Evolutionary conservation across 1,139 yeast species (phyloP).

Genomic region (Hyphopichia wangnamkhiaoensis): DNA sequence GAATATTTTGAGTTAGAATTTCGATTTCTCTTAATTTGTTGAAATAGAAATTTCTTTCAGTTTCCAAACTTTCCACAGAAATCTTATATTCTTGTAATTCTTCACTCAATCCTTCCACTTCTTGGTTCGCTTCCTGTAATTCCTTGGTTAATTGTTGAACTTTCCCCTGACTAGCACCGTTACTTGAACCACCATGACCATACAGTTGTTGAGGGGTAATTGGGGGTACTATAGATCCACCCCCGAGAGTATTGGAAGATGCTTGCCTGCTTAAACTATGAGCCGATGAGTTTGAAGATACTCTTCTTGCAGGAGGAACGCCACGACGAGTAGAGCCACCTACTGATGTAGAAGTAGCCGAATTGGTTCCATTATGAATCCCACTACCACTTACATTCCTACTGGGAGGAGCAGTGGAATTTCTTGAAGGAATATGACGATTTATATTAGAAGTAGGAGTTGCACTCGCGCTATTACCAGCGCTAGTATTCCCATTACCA

Average conservation of each 20-base stretch:
- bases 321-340: not conserved
- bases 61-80: slow-evolving; percentile 60
- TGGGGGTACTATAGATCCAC: slow-evolving; percentile 9
- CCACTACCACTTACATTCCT: not conserved
- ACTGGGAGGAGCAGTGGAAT: slow-evolving; percentile 7
- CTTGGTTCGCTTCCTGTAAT: slow-evolving; percentile 26
- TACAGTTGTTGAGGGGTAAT: slow-evolving; percentile 6
- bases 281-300: slow-evolving; percentile 7
- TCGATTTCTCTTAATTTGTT: slow-evolving; percentile 88
- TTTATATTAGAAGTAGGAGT: not conserved
- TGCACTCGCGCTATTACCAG: too few species aligned
- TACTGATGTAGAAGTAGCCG: not conserved
- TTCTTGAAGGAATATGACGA: slow-evolving; percentile 5
- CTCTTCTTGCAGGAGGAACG: slow-evolving; percentile 5
- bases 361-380: not conserved
- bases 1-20: slow-evolving; percentile 68
- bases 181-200: slow-evolving; percentile 7
- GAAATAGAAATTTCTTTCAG: slow-evolving; percentile 88
- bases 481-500: not conserved
- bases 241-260: slow-evolving; percentile 11
- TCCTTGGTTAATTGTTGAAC: slow-evolving; percentile 19
- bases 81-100: slow-evolving; percentile 56
- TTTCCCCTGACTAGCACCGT: slow-evolving; percentile 14
- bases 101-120: slow-evolving; percentile 41
- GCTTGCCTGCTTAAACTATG: slow-evolving; percentile 5